Evolutionary conservation across 495 filamentous ascomycete genomes (phyloP).

Genomic region (Elasticomyces elasticus): DNA sequence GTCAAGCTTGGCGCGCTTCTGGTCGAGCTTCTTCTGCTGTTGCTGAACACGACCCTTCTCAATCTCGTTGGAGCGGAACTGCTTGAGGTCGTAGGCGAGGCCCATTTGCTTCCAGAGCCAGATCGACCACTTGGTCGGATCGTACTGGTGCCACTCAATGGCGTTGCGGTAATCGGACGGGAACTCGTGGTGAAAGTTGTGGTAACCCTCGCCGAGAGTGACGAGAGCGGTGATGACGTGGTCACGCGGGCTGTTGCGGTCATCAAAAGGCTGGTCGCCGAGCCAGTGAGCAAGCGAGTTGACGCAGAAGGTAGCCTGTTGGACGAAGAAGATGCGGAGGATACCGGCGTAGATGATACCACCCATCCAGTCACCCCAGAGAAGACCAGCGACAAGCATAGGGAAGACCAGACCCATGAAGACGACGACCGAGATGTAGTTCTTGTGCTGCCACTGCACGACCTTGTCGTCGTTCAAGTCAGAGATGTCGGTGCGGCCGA

Average conservation of each 20-base stretch:
- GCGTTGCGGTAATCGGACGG: conserved; percentile 98
- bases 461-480: conserved; percentile 93
- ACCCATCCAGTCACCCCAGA: conserved; percentile 83
- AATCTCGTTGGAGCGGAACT: conserved; percentile 96
- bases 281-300: conserved; percentile 99
- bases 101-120: conserved; percentile 89
- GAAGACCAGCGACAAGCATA: conserved; percentile 69
- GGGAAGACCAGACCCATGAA: conserved; percentile 83
- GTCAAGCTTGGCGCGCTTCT: conserved; percentile 82
- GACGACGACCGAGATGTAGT: conserved; percentile 84
- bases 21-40: conserved; percentile 97
- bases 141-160: conserved; percentile 96
- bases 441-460: conserved; percentile 86
- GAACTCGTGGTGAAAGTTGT: conserved; percentile 99
- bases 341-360: conserved; percentile 94
- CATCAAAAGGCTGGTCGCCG: conserved; percentile 97
- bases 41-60: conserved; percentile 98
- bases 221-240: conserved; percentile 92
- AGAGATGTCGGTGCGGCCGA: conserved; percentile 89
- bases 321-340: conserved; percentile 93
- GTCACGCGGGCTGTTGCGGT: conserved; percentile 96
- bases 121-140: conserved; percentile 98
- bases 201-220: conserved; percentile 95
- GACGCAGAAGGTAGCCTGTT: conserved; percentile 99
- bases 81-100: conserved; percentile 89